Conservation (phyloP, 192 early-diverging fungal species). For the Linnemannia hyalina region DNA sequence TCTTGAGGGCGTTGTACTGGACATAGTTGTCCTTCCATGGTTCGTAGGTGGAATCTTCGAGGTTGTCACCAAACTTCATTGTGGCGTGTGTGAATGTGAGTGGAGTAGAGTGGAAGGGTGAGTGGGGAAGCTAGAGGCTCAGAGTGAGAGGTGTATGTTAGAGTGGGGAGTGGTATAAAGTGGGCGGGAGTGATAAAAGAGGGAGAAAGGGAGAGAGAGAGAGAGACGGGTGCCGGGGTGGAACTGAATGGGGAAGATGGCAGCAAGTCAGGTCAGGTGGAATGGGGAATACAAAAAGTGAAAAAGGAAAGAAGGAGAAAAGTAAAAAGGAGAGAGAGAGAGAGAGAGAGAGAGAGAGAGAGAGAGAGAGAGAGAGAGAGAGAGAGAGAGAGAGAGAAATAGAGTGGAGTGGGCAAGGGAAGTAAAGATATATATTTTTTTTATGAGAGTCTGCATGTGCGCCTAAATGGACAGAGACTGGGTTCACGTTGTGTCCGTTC, state of each 20-base stretch:
- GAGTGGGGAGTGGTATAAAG: background rate
- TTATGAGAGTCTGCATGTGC: background rate
- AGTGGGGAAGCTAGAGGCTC: background rate
- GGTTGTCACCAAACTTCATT: slow-evolving; percentile 94
- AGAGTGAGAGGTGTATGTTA: background rate
- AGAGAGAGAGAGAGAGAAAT: no score
- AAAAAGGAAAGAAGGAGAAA: slow-evolving; percentile 1
- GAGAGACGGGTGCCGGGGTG: background rate
- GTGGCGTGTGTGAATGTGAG: background rate
- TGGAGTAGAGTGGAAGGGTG: background rate
- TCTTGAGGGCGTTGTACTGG: slow-evolving; percentile 89
- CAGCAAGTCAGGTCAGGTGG: background rate
- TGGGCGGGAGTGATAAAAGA: background rate
- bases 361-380: no score
- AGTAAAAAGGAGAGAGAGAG: background rate
- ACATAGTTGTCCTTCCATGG: slow-evolving; percentile 88
- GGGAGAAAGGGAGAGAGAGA: background rate
- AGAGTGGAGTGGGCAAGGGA: background rate
- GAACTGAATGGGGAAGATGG: background rate
- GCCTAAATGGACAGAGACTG: background rate
- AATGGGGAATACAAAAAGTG: background rate
- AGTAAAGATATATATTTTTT: background rate
- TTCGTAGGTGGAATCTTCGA: slow-evolving; percentile 75
- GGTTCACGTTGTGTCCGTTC: background rate
- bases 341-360: no score